A percentile compares a stretch with the other conserved stretches of the same genome.
Evolutionary conservation across 2,329 filamentous ascomycete species (phyloP).

Genomic region (Paracorniculantispora psalliotae): DNA sequence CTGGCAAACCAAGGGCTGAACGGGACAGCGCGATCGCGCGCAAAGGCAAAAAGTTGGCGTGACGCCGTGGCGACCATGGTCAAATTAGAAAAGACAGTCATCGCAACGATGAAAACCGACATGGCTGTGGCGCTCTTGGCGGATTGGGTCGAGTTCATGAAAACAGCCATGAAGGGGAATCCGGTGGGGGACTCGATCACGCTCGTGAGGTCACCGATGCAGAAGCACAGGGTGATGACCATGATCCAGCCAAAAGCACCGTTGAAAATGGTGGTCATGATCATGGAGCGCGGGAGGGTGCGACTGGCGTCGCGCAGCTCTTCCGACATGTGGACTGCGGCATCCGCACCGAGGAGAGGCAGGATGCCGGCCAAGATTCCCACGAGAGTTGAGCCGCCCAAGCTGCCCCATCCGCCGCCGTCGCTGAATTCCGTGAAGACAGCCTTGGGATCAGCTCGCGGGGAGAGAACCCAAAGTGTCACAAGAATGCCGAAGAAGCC

Average conservation of each 20-base stretch:
- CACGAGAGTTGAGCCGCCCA: conserved; percentile 31
- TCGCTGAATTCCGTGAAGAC: conserved; percentile 29
- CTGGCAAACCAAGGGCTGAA: conserved; percentile 13
- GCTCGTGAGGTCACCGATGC: conserved; percentile 26
- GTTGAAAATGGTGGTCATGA: conserved; percentile 28
- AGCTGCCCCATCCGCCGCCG: conserved; percentile 27
- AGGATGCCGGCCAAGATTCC: conserved; percentile 34
- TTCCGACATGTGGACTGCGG: conserved; percentile 30
- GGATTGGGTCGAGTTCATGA: conserved; percentile 22
- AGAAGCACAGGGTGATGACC: conserved; percentile 31
- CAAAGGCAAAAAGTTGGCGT: conserved; percentile 28
- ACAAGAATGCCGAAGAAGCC: conserved; percentile 27
- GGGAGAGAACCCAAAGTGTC: conserved; percentile 32
- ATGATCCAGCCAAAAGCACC: conserved; percentile 30
- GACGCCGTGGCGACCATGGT: conserved; percentile 26
- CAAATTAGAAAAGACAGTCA: conserved; percentile 22
- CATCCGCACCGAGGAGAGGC: conserved; percentile 28
- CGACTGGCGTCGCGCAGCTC: conserved; percentile 29
- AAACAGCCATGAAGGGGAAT: conserved; percentile 27
- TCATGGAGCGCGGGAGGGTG: conserved; percentile 29
- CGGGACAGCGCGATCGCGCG: conserved; percentile 29
- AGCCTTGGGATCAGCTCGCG: conserved; percentile 20
- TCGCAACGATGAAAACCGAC: conserved; percentile 23
- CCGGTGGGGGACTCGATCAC: conserved; percentile 18
- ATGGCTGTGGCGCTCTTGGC: conserved; percentile 21